Evolutionary conservation across 352 stramenopile species (phyloP).

Genomic region (Pilasporangium apinafurcum): DNA sequence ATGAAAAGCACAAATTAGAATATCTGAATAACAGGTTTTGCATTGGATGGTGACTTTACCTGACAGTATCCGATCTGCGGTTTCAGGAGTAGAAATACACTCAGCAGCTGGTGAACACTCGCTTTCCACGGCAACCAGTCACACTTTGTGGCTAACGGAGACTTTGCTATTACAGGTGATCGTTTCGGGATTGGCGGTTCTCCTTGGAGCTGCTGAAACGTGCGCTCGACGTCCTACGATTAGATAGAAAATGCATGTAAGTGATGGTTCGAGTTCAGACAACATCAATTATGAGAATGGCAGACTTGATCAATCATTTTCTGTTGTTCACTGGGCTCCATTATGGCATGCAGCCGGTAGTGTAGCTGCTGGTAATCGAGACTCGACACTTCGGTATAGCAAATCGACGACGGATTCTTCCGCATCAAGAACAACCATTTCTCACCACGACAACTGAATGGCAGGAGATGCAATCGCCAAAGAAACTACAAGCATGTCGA

Average conservation of each 20-base stretch:
- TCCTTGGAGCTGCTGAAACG: slow-evolving; percentile 30
- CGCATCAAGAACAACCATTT: slow-evolving; percentile 43
- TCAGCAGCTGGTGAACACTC: slow-evolving; percentile 29
- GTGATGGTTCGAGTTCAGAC: too few species aligned
- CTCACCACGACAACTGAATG: slow-evolving; percentile 32
- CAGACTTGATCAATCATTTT: slow-evolving; percentile 28
- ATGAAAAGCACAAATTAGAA: background rate
- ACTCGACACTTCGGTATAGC: slow-evolving; percentile 15
- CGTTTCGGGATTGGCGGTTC: slow-evolving; percentile 2
- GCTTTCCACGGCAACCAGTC: slow-evolving; percentile 31
- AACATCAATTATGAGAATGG: background rate
- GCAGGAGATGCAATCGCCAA: slow-evolving; percentile 43
- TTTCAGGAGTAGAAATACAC: slow-evolving; percentile 36
- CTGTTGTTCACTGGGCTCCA: slow-evolving; percentile 20
- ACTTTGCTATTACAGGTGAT: slow-evolving; percentile 13
- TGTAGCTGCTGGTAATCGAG: slow-evolving; percentile 31
- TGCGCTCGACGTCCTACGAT: slow-evolving; percentile 33
- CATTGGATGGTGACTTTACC: too few species aligned
- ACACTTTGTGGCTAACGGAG: slow-evolving; percentile 14
- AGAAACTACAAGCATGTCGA: slow-evolving; percentile 23
- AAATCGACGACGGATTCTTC: slow-evolving; percentile 22
- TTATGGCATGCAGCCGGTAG: slow-evolving; percentile 5
- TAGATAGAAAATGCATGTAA: background rate
- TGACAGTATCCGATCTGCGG: slow-evolving; percentile 50
- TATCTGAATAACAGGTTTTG: background rate